Evolutionary conservation across 768 basidiomycete genomes (phyloP).

Genomic region (Sarcomyxa edulis): DNA sequence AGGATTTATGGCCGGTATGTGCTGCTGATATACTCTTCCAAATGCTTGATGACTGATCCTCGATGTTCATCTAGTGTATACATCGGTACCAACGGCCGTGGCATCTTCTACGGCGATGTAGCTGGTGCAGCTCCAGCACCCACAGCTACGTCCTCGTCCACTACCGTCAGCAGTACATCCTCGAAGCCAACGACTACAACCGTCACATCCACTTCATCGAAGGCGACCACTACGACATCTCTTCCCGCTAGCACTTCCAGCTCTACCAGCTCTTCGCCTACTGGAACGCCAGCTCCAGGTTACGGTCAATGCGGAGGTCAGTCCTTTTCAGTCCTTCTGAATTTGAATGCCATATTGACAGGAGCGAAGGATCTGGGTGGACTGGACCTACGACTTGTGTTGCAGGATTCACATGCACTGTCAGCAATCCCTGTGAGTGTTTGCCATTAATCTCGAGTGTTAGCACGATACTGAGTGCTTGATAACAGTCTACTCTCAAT

Average conservation of each 20-base stretch:
- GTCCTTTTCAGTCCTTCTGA: not conserved
- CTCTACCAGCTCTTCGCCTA: constrained; percentile 22
- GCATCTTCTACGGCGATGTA: constrained; percentile 47
- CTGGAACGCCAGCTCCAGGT: constrained; percentile 18
- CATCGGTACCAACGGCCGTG: constrained; percentile 57
- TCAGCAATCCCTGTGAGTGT: constrained; percentile 34
- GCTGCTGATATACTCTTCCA: not conserved
- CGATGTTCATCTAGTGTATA: constrained; percentile 38
- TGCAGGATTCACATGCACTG: constrained; percentile 29
- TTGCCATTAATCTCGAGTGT: too few relatives aligned
- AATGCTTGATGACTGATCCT: not conserved
- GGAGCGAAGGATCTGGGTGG: constrained; percentile 29
- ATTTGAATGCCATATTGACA: not conserved
- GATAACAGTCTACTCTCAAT: constrained; percentile 48
- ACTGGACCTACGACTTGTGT: constrained; percentile 37
- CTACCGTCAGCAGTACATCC: constrained; percentile 13
- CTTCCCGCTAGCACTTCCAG: constrained; percentile 17
- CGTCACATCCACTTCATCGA: constrained; percentile 14
- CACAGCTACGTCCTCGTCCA: constrained; percentile 17
- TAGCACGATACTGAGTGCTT: too few relatives aligned
- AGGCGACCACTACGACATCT: constrained; percentile 15
- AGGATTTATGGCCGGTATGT: constrained; percentile 50
- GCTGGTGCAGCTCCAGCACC: constrained; percentile 21
- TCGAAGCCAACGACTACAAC: constrained; percentile 10
- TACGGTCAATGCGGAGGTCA: constrained; percentile 42